Base-by-base conservation (phyloP, 2,329 filamentous ascomycete genomes). In the Ophiostoma sp. region DNA sequence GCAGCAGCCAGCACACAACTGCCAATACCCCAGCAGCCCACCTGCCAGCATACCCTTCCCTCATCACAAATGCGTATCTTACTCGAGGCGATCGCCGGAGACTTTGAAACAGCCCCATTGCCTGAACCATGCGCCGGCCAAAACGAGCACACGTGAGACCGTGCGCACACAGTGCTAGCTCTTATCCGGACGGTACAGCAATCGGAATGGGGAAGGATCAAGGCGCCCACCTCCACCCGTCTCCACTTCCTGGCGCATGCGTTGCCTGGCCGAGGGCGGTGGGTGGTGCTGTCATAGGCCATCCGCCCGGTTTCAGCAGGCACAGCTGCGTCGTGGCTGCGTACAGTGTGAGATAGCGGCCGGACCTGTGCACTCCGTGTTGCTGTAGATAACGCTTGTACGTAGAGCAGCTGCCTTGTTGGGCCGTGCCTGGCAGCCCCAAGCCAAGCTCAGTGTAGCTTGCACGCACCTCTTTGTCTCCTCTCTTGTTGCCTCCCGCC, bases 241-340 rank as follows among this genome's bases (percentile, higher is more conserved):
- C 63, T 44, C 63, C 63, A 64, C 42, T 55, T 9, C 27, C 18
- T 36, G 49, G 49, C 49, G 49, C 49, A 49, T n/a, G 52, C 68
- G 70, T 71, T 71, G 70, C 70, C 70, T 71, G 69, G 69, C 27
- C 68, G 66, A 68, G 62, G 65, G 55, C 40, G 16, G 16, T 40
- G 64, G 52, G 65, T 60, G 64, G 66, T 67, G 68, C 66, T 65
- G 69, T 67, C 68, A 69, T 68, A 45, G 42, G 40, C 58, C 27
- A 66, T 58, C 45, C 58, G 58, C 49, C 69, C 68, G 45, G 70
- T 69, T 69, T 69, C 68, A 71, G 65, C 62, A 67, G 64, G 68
- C 45, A 60, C 64, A 55, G 55, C 60, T 42, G 16, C 65, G 68
- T 62, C 36, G 62, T 42, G 42, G 42, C 40, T 18, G 58, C 38